Percentiles rank a stretch among this genome's conserved stretches.
Conservation (phyloP, 176 grass and related monocot genomes). For the Rhynchospora tenuis region DNA sequence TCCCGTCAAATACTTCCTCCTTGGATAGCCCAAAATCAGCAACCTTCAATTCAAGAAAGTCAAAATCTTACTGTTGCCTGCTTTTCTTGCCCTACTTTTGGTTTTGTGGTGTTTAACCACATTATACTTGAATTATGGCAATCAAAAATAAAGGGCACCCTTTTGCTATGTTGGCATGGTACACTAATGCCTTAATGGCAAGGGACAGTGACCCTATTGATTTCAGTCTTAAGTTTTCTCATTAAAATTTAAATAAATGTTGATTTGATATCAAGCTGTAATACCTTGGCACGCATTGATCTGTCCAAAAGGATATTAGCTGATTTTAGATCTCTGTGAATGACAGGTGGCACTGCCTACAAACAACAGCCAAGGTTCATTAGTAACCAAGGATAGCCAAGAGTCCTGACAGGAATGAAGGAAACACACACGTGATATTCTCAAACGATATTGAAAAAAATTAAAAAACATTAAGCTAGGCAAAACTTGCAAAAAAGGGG, state of each 20-base stretch:
- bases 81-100: not conserved
- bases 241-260: not conserved
- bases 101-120: not conserved
- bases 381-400: conserved; percentile 21
- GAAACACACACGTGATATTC: not conserved
- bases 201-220: not conserved
- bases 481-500: not conserved
- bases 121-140: not conserved
- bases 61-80: not conserved
- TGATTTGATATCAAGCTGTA: conserved; percentile 10
- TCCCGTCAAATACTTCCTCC: conserved; percentile 79
- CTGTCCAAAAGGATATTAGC: conserved; percentile 95
- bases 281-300: conserved; percentile 87
- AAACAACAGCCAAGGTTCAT: conserved; percentile 32
- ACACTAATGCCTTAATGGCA: not conserved
- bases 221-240: not conserved
- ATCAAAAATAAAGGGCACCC: not conserved
- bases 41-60: conserved; percentile 38
- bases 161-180: not conserved
- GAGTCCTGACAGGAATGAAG: not conserved
- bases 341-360: conserved; percentile 81
- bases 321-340: conserved; percentile 94
- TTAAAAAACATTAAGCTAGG: not conserved
- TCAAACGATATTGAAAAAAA: not conserved
- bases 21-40: conserved; percentile 97